Conservation (phyloP, 2,329 filamentous ascomycete species). For the Rutstroemia sp. region DNA sequence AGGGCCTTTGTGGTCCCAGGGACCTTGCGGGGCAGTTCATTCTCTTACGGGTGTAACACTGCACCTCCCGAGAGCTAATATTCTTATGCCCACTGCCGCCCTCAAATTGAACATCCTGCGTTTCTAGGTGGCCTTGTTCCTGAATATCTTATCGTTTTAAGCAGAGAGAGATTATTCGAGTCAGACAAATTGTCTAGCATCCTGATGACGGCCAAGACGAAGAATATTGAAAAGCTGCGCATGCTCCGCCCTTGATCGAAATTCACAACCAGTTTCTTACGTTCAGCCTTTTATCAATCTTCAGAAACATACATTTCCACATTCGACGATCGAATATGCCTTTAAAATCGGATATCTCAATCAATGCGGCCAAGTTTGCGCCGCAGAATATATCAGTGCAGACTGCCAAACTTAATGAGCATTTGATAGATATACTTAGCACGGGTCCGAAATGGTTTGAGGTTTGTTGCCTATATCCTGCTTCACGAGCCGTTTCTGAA, state of each 20-base stretch:
- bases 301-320: no score
- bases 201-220: no score
- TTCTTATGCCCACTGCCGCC: slow-evolving; percentile 3
- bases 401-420: slow-evolving; percentile 38
- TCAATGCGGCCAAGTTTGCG: slow-evolving; percentile 38
- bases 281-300: no score
- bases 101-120: not conserved
- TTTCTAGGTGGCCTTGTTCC: no score
- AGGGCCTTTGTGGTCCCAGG: not conserved
- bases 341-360: slow-evolving; percentile 32
- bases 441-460: slow-evolving; percentile 44
- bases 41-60: not conserved
- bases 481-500: not conserved
- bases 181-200: no score
- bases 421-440: slow-evolving; percentile 20
- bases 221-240: slow-evolving; percentile 1
- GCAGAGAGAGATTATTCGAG: no score
- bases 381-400: slow-evolving; percentile 33
- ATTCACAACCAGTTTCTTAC: no score
- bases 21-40: not conserved
- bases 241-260: no score
- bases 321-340: slow-evolving; percentile 24
- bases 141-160: no score
- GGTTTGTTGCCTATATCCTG: slow-evolving; percentile 26
- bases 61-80: not conserved